Conservation (phyloP, 2,329 filamentous ascomycete genomes). For the Colletotrichum tropicicola region DNA sequence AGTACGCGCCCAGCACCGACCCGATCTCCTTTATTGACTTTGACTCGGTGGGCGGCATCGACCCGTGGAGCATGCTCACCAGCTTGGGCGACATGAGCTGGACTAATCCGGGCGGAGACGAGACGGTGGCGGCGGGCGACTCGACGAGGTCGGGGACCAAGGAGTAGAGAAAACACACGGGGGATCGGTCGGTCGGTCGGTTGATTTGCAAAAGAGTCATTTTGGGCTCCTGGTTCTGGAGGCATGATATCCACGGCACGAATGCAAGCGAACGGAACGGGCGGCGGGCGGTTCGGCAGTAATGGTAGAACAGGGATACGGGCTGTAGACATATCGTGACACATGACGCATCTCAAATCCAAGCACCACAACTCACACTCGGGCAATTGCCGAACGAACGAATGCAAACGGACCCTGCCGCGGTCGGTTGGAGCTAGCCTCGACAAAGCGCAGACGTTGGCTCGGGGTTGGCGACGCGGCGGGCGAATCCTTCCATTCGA, state of each 20-base stretch:
- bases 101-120: not conserved
- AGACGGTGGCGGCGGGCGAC: not conserved
- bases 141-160: not conserved
- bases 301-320: too few relatives aligned
- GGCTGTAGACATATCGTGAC: too few relatives aligned
- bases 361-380: not conserved
- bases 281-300: not conserved
- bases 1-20: constrained; percentile 25
- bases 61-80: constrained; percentile 26
- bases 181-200: not conserved
- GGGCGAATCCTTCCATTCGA: not conserved
- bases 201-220: not conserved
- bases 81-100: constrained; percentile 18
- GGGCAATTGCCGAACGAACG: too few relatives aligned
- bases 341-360: too few relatives aligned
- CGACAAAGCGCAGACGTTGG: not conserved
- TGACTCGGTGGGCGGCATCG: constrained; percentile 11
- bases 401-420: too few relatives aligned
- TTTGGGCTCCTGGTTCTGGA: not conserved
- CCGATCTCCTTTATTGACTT: constrained; percentile 14
- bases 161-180: not conserved
- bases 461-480: not conserved
- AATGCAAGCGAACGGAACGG: not conserved
- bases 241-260: not conserved
- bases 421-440: too few relatives aligned